Percentiles rank a stretch among this genome's conserved stretches.
These are phyloP conservation scores for Schizothecium vesticola DNA, from an alignment of 495 filamentous ascomycete species.

Conservation along the genomic window DNA sequence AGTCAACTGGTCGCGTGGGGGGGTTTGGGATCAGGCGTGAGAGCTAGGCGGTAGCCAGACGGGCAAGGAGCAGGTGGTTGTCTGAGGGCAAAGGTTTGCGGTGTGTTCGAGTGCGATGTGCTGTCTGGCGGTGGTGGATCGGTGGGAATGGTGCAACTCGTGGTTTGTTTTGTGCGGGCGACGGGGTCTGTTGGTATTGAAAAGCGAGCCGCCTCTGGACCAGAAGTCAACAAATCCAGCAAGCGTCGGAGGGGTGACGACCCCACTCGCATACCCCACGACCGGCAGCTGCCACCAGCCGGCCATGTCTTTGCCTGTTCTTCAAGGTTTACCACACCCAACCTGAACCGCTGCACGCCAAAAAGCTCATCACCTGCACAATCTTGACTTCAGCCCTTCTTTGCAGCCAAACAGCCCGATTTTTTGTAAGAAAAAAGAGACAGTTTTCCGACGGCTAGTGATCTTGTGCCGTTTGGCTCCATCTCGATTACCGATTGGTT, in stretches of 20 bases:
- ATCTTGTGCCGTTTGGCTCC: background rate
- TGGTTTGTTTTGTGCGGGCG: background rate
- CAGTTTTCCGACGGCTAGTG: background rate
- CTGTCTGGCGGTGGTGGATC: background rate
- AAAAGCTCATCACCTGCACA: background rate
- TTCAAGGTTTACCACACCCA: background rate
- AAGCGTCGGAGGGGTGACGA: background rate
- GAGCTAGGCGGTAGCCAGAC: background rate
- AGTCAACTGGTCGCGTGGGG: background rate
- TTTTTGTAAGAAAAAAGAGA: too few relatives aligned
- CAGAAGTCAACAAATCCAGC: background rate
- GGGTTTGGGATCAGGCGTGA: background rate
- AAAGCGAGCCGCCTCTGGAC: background rate
- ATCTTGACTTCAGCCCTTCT: background rate
- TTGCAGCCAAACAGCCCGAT: background rate
- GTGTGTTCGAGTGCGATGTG: background rate
- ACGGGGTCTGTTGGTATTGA: background rate
- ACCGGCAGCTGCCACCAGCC: background rate
- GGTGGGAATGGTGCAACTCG: background rate
- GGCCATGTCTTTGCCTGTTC: background rate
- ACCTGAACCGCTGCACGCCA: background rate
- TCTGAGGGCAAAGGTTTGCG: background rate
- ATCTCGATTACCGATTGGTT: background rate
- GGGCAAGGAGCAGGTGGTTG: background rate
- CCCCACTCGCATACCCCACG: background rate